A percentile compares a stretch with the other conserved stretches of the same genome.
Conservation (phyloP, 495 filamentous ascomycete genomes). For the Aspergillus cristatus region DNA sequence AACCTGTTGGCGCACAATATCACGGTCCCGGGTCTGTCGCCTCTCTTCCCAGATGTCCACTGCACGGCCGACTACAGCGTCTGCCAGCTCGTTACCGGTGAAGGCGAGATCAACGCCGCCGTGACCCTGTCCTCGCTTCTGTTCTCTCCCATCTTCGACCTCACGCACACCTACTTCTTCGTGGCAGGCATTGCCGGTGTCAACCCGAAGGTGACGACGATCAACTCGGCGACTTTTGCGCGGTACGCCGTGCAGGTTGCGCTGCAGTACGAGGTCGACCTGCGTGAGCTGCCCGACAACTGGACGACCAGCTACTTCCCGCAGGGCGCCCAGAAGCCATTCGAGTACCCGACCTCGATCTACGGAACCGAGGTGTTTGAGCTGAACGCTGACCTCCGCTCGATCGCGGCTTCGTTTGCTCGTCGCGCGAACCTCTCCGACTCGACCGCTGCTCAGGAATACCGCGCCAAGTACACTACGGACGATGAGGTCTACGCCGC, state of each 20-base stretch:
- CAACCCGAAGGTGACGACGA: constrained; percentile 56
- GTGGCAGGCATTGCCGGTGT: constrained; percentile 65
- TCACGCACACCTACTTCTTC: constrained; percentile 60
- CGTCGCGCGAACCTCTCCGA: constrained; percentile 47
- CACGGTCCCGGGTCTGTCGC: constrained; percentile 56
- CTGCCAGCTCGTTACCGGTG: constrained; percentile 53
- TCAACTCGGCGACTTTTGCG: constrained; percentile 54
- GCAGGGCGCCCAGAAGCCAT: constrained; percentile 43
- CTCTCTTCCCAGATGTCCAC: constrained; percentile 54
- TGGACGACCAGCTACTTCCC: constrained; percentile 60
- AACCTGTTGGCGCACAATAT: constrained; percentile 56
- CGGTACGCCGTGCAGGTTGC: constrained; percentile 63
- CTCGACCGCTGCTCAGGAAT: constrained; percentile 39
- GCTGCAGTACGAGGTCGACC: constrained; percentile 66
- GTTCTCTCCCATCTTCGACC: constrained; percentile 53
- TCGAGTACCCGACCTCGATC: constrained; percentile 51
- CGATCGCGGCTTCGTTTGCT: constrained; percentile 48
- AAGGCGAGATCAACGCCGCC: constrained; percentile 68
- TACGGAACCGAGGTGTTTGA: constrained; percentile 78
- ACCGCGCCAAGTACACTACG: constrained; percentile 50
- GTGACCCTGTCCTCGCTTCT: constrained; percentile 49
- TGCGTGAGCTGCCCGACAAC: constrained; percentile 56
- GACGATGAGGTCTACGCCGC: constrained; percentile 34
- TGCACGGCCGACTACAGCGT: constrained; percentile 49
- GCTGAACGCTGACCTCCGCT: constrained; percentile 52